A percentile compares a stretch with the other conserved stretches of the same genome.
phyloP scores from a whole-genome alignment of 2,329 filamentous ascomycete genomes.

The Monosporascus sp. region DNA sequence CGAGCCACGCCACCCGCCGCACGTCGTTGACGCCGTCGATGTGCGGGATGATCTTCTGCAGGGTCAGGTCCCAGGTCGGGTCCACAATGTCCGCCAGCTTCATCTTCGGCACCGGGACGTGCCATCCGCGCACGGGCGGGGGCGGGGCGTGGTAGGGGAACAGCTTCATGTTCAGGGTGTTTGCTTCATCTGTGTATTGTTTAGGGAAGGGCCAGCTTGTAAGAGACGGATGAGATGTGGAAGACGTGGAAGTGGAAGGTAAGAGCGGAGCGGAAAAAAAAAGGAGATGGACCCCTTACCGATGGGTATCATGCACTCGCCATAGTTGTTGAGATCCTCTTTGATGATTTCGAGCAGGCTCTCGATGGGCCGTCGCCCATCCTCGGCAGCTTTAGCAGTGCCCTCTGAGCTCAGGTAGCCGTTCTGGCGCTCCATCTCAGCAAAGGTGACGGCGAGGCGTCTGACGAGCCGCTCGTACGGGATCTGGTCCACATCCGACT shows the following conservation, averaged over 20 bases:
- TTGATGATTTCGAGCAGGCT: conserved; percentile 75
- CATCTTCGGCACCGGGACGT: conserved; percentile 76
- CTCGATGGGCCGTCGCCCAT: conserved; percentile 67
- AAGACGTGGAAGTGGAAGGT: neutral
- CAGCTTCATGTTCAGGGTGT: conserved; percentile 93
- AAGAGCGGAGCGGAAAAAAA: neutral
- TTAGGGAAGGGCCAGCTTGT: neutral
- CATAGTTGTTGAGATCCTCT: conserved; percentile 92
- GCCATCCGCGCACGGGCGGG: conserved; percentile 74
- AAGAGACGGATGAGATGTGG: conserved; percentile 5
- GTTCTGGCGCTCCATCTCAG: conserved; percentile 86
- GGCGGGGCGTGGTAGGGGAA: conserved; percentile 79
- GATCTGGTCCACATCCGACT: conserved; percentile 60
- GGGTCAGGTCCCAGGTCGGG: conserved; percentile 68
- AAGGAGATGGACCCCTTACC: conserved; percentile 46
- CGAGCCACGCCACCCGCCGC: conserved; percentile 75
- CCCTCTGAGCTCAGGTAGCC: conserved; percentile 61
- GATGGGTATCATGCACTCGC: conserved; percentile 97
- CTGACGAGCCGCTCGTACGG: conserved; percentile 81
- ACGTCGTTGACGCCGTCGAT: conserved; percentile 92
- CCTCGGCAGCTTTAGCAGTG: conserved; percentile 32
- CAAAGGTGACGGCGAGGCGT: conserved; percentile 79
- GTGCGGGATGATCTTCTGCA: conserved; percentile 73
- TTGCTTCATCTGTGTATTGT: conserved; percentile 65
- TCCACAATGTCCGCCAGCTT: conserved; percentile 59